These are phyloP conservation scores for Ceratorhiza oryzae-sativae DNA, from an alignment of 1,284 basidiomycete genomes.

Conservation along the genomic window DNA sequence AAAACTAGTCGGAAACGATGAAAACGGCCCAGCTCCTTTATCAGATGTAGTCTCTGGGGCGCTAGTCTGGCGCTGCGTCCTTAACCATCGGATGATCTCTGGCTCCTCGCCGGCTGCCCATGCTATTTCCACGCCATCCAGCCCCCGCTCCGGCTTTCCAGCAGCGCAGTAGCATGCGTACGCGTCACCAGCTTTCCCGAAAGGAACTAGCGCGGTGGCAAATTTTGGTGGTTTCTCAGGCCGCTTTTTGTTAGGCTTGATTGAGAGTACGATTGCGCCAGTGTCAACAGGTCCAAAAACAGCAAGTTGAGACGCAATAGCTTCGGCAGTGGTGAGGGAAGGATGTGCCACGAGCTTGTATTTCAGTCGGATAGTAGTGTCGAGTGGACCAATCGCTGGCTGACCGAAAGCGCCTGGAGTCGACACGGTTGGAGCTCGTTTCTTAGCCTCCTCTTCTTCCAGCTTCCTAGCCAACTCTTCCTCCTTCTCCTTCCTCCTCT, in stretches of 20 bases:
- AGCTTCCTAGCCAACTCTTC: conserved; percentile 50
- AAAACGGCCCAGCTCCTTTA: conserved; percentile 45
- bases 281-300: conserved; percentile 69
- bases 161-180: conserved; percentile 73
- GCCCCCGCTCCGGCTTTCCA: conserved; percentile 57
- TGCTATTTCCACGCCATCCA: conserved; percentile 65
- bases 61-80: conserved; percentile 46
- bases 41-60: background rate
- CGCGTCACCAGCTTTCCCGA: conserved; percentile 73
- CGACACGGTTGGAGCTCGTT: conserved; percentile 52
- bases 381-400: conserved; percentile 60
- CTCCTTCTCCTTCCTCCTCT: conserved; percentile 54
- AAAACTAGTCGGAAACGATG: conserved; percentile 66
- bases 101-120: conserved; percentile 77
- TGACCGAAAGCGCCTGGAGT: conserved; percentile 1
- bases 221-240: conserved; percentile 63
- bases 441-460: conserved; percentile 59
- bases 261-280: conserved; percentile 67
- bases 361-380: conserved; percentile 76
- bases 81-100: conserved; percentile 75
- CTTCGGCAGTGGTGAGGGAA: conserved; percentile 58
- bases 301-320: conserved; percentile 61
- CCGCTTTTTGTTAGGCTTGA: conserved; percentile 62
- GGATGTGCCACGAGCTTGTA: conserved; percentile 66
- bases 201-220: conserved; percentile 74